Evolutionary conservation across 257 asterid species (phyloP), one percentile per base, ranked within the genome.

Genomic region (Perilla frutescens): DNA sequence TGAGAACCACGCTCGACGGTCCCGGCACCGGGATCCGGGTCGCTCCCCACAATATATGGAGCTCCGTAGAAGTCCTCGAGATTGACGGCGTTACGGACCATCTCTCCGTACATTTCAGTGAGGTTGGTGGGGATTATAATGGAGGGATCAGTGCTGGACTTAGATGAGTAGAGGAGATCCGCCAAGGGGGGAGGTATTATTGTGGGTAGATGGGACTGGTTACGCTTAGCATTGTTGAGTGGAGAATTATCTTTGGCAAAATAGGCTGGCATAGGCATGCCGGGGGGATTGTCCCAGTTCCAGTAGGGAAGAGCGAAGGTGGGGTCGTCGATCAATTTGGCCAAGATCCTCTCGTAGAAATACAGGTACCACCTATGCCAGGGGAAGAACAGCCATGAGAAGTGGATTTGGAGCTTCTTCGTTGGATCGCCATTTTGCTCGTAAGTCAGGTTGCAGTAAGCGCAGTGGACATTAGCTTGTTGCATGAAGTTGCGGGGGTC

Each of bases 381-480:
- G 1, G 89, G 87, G 61, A 4, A 84, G 31, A 84, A 84, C 5
- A 15, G 85, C 89, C 89, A 84, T 11, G 65, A 82, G 15, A 44
- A 43, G 75, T 85, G 89, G 12, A 82, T 67, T 29, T 85, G 89
- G 1, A 85, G 81, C 50, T 77, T 75, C 70, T 29, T 0, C 4
- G 44, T 37, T 0, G 84, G 39, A 37, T 41, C 75, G 8, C 77
- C 81, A 0, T 31, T 11, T 15, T 85, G 87, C 4, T 75, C 75
- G 40, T 85, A 85, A 5, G 82, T 70, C 76, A 76, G 82, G 76
- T 82, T 72, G 79, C 87, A 85, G 62, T 85, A 85, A 2, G 89
- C 89, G 75, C 89, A 85, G 70, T 85, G 89, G 40, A 85, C 83
- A 4, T 85, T 82, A 2, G 89, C 89, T 13, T 85, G 89, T 39